A percentile compares a stretch with the other conserved stretches of the same genome.
phyloP scores from a whole-genome alignment of 768 basidiomycete genomes.

The Lactifluus subvellereus region DNA sequence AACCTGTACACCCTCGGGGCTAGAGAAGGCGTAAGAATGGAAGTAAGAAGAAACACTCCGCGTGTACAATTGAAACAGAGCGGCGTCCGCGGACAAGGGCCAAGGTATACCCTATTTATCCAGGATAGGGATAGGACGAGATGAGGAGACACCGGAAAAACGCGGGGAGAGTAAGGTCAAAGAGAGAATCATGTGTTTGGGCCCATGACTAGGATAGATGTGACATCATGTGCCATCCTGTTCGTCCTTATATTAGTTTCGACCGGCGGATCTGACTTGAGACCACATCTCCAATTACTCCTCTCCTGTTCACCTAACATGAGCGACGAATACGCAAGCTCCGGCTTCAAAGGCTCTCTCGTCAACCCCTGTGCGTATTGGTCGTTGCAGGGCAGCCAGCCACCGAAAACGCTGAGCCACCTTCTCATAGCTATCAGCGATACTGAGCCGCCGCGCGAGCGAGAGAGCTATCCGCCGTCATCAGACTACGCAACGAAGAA shows the following conservation, averaged over 20 bases:
- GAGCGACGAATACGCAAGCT: conserved; percentile 25
- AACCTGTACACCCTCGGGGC: too few relatives aligned
- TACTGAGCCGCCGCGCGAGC: conserved; percentile 1
- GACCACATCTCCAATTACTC: neutral
- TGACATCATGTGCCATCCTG: neutral
- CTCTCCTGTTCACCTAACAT: neutral
- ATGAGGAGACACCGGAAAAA: neutral
- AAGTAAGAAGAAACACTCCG: too few relatives aligned
- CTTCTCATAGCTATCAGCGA: conserved; percentile 7
- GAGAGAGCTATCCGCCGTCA: conserved; percentile 1
- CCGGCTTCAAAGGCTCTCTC: conserved; percentile 22
- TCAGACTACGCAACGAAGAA: conserved; percentile 23
- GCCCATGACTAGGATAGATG: neutral
- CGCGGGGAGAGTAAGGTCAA: too few relatives aligned
- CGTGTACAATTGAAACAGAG: too few relatives aligned
- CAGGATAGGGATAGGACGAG: too few relatives aligned
- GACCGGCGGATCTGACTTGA: neutral
- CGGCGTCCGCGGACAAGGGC: too few relatives aligned
- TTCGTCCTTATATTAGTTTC: neutral
- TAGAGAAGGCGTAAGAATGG: too few relatives aligned
- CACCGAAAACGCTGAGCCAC: neutral
- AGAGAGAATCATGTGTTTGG: neutral
- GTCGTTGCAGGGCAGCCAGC: too few relatives aligned
- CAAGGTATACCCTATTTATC: too few relatives aligned
- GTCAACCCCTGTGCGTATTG: conserved; percentile 16